Percentiles rank a stretch among this genome's conserved stretches.
phyloP scores from a whole-genome alignment of 1,284 basidiomycete genomes.

The Tilletia setariae region DNA sequence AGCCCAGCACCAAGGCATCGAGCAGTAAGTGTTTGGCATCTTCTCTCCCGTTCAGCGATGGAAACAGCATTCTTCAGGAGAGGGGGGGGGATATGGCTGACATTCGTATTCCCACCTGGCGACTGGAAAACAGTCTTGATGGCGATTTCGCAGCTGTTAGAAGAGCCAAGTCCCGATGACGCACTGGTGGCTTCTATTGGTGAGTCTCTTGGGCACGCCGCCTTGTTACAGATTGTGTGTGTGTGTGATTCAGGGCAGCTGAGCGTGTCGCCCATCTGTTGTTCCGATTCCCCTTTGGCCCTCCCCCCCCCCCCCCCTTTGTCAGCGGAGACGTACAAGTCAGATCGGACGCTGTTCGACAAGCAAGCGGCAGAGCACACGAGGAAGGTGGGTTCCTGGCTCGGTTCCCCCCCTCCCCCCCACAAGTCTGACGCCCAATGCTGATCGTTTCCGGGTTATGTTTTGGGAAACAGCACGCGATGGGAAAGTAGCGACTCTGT shows the following conservation, averaged over 20 bases:
- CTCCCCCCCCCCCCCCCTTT: background rate
- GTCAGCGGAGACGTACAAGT: conserved; percentile 49
- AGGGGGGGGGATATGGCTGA: no score
- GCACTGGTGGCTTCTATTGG: conserved; percentile 49
- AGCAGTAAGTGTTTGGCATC: conserved; percentile 38
- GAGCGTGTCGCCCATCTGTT: no score
- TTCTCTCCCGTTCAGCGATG: background rate
- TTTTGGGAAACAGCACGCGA: no score
- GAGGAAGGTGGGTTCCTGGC: conserved; percentile 24
- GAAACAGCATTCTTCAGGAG: no score
- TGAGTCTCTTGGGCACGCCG: conserved; percentile 29
- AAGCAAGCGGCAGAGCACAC: conserved; percentile 45
- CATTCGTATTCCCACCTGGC: background rate
- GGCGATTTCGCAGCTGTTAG: conserved; percentile 45
- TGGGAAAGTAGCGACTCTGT: no score
- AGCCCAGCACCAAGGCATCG: conserved; percentile 51
- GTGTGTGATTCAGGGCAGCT: no score
- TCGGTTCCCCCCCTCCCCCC: background rate
- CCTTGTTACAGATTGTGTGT: no score
- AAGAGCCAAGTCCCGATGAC: conserved; percentile 51
- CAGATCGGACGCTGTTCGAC: conserved; percentile 39
- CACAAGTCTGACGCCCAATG: background rate
- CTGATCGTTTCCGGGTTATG: no score
- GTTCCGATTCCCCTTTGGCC: no score
- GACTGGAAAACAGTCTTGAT: conserved; percentile 33